Evolutionary conservation across 495 filamentous ascomycete species (phyloP), one percentile per base, ranked within the genome.

Genomic region (Friedmanniomyces simplex): DNA sequence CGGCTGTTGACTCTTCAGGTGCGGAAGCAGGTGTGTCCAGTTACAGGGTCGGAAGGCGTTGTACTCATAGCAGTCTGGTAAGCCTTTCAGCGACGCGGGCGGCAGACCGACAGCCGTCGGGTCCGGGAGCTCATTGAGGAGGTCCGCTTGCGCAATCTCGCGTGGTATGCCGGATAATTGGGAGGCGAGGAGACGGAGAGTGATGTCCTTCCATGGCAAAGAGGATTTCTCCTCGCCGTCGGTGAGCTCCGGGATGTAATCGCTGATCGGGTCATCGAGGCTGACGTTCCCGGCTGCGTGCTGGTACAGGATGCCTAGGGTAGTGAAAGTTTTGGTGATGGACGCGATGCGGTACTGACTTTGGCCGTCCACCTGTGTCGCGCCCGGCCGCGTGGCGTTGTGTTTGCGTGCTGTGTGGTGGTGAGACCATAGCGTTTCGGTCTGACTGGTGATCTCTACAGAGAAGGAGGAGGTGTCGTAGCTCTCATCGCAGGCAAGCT

Each of bases 151-250:
- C 16, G 30, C 59, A 51, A 56, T 63, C 24, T 72, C 68, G 4
- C 69, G 55, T 22, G 69, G 67, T 12, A 72, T 67, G 24, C 69
- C 69, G 25, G 68, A 69, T 2, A 70, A 61, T 46, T 72, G 69
- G 48, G 65, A 68, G 3, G 69, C 69, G 12, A 72, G 51, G 12
- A 48, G 58, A 42, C 69, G 62, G 39, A 72, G 53, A 2, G 69
- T 72, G 55, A 72, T 72, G 50, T 70, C 65, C 32, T 65, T 62
- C 68, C 68, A 72, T n/a, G 65, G 67, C 11, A 71, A 58, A 3
- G 39, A 16, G 16, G 22, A 57, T 12, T 66, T 66, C 7, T 34
- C 45, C 48, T 66, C 49, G 37, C 56, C 20, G 10, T 25, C 59
- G 16, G 36, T 41, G 42, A 72, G 54, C 43, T 67, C 65, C 12